These are phyloP conservation scores for Diaporthe ampelina DNA, from an alignment of 2,329 filamentous ascomycete genomes.

Conservation along the genomic window DNA sequence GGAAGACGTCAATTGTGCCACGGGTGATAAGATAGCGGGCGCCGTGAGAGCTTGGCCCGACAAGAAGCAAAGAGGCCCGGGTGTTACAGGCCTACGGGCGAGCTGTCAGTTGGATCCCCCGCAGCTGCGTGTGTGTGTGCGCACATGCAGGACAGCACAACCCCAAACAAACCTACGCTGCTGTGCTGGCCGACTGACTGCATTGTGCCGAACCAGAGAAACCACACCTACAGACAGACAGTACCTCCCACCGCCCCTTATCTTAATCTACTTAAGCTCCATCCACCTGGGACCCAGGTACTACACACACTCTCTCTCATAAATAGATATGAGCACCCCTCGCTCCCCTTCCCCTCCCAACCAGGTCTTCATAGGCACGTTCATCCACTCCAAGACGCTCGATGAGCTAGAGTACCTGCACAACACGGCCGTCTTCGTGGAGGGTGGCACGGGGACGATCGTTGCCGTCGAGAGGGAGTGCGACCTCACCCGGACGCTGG, in stretches of 20 bases:
- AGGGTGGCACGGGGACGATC: slow-evolving; percentile 61
- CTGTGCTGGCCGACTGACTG: slow-evolving; percentile 9
- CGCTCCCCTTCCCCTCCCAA: slow-evolving; percentile 46
- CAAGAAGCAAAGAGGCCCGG: not conserved
- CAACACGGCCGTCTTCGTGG: slow-evolving; percentile 65
- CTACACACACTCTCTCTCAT: not conserved
- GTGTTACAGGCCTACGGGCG: slow-evolving; percentile 6
- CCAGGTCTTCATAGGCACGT: slow-evolving; percentile 67
- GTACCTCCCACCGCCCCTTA: too few relatives aligned
- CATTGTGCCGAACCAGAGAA: slow-evolving; percentile 23
- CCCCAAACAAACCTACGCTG: not conserved
- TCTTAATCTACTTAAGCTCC: too few relatives aligned
- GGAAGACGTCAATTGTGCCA: not conserved
- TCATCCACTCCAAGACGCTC: slow-evolving; percentile 65
- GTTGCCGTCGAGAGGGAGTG: slow-evolving; percentile 59
- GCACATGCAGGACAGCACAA: not conserved
- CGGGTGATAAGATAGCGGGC: slow-evolving; percentile 40
- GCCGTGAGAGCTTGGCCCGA: slow-evolving; percentile 14
- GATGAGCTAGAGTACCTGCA: slow-evolving; percentile 66
- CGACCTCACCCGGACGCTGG: slow-evolving; percentile 50
- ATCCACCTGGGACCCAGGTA: not conserved
- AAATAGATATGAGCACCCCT: slow-evolving; percentile 9
- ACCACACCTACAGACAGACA: not conserved
- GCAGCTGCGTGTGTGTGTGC: not conserved
- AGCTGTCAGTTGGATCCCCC: slow-evolving; percentile 12